These are phyloP conservation scores for Fusarium temperatum DNA, from an alignment of 2,329 filamentous ascomycete species.

Conservation along the genomic window DNA sequence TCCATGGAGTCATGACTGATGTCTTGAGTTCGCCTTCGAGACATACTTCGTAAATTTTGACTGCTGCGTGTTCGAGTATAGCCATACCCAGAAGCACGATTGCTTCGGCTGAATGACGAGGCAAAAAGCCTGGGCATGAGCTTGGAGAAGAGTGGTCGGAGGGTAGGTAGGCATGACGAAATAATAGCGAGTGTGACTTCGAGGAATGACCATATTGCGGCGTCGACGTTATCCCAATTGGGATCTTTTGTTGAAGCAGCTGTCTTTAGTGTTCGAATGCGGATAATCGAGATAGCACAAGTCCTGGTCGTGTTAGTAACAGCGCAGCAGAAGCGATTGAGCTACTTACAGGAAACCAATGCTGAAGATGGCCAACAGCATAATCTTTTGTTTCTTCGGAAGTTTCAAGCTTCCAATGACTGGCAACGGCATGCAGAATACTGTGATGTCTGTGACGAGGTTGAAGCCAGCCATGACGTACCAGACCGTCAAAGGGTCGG, in stretches of 20 bases:
- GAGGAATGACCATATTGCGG: constrained; percentile 21
- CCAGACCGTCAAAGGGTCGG: constrained; percentile 1
- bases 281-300: constrained; percentile 14
- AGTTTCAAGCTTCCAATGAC: constrained; percentile 13
- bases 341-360: neutral
- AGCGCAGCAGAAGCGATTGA: fast-evolving
- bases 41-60: neutral
- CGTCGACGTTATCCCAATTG: constrained; percentile 23
- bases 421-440: constrained; percentile 16
- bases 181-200: constrained; percentile 13
- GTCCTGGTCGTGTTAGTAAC: neutral
- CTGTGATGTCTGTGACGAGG: neutral
- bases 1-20: neutral
- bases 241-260: constrained; percentile 13
- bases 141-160: constrained; percentile 13
- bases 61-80: neutral
- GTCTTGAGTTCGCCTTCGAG: neutral
- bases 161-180: constrained; percentile 12
- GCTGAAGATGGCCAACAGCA: constrained; percentile 15
- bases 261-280: constrained; percentile 9
- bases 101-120: neutral
- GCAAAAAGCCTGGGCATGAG: constrained; percentile 10
- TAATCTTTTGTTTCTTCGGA: constrained; percentile 6
- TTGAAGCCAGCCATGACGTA: constrained; percentile 23
- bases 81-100: neutral